phyloP scores from a whole-genome alignment of 2,329 filamentous ascomycete genomes.

The Colletotrichum shisoi region DNA sequence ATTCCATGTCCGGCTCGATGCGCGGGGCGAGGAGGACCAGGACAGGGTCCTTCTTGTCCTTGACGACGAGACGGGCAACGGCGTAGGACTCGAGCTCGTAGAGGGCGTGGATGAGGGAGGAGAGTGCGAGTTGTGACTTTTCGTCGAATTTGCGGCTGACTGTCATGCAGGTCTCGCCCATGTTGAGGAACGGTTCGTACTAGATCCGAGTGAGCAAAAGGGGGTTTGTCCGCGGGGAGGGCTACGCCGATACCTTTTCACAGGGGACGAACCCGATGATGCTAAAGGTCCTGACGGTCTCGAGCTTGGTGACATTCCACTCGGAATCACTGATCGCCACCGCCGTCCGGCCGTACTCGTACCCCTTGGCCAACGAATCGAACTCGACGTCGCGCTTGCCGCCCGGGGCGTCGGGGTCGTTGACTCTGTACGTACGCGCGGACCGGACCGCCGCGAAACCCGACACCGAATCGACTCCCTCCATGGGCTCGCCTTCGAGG shows the following conservation, averaged over 20 bases:
- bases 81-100: constrained; percentile 86
- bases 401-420: constrained; percentile 75
- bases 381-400: constrained; percentile 82
- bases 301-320: constrained; percentile 84
- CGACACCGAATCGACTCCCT: constrained; percentile 55
- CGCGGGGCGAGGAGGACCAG: constrained; percentile 81
- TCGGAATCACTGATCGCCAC: constrained; percentile 90
- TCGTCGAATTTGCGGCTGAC: constrained; percentile 79
- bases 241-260: constrained; percentile 62
- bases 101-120: constrained; percentile 87
- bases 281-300: constrained; percentile 76
- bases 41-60: constrained; percentile 80
- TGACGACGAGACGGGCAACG: constrained; percentile 82
- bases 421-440: constrained; percentile 80
- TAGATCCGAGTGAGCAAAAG: constrained; percentile 53
- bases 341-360: constrained; percentile 89
- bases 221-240: not conserved
- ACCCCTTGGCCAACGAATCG: constrained; percentile 89
- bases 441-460: constrained; percentile 75
- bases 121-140: constrained; percentile 84
- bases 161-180: constrained; percentile 82
- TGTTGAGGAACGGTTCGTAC: constrained; percentile 84
- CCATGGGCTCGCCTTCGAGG: constrained; percentile 57
- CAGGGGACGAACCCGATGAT: constrained; percentile 86
- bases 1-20: constrained; percentile 81